A percentile compares a stretch with the other conserved stretches of the same genome.
Evolutionary conservation across 306 rosid species (phyloP).

Genomic region (Sphenostylis stenocarpa): DNA sequence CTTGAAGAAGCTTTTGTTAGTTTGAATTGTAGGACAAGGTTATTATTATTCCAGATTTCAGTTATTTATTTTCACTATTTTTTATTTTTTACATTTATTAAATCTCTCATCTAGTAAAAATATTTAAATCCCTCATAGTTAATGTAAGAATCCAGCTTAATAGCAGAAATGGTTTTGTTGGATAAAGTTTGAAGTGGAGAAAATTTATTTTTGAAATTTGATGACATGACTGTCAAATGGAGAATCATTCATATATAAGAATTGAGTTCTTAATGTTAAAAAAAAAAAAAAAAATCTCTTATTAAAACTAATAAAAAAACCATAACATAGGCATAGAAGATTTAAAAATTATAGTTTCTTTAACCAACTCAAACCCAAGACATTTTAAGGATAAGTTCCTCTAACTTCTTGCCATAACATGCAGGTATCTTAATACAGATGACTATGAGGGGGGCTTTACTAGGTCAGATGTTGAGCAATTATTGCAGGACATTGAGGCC

Average conservation of each 20-base stretch:
- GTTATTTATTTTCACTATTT: too few relatives aligned
- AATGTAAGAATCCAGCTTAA: too few relatives aligned
- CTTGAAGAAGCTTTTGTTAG: not conserved
- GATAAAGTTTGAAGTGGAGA: too few relatives aligned
- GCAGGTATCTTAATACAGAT: conserved; percentile 65
- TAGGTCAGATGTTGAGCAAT: conserved; percentile 52
- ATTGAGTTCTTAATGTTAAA: not conserved
- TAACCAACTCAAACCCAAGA: not conserved
- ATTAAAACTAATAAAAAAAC: not conserved
- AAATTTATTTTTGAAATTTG: too few relatives aligned
- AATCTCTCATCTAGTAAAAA: too few relatives aligned
- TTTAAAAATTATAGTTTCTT: not conserved
- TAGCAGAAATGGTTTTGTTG: too few relatives aligned
- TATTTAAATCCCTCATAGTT: too few relatives aligned
- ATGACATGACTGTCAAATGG: not conserved
- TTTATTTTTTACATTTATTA: too few relatives aligned
- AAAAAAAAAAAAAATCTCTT: not conserved
- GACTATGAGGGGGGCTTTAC: conserved; percentile 81
- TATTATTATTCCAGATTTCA: too few relatives aligned
- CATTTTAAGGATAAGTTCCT: not conserved
- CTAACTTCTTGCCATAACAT: conserved; percentile 23
- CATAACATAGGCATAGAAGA: too few relatives aligned
- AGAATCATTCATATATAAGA: not conserved
- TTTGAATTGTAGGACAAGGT: not conserved
- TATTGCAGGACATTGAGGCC: conserved; percentile 54